Evolutionary conservation across 345 rosid species (phyloP), one percentile per base, ranked within the genome.

Genomic region (Fremontodendron californicum): DNA sequence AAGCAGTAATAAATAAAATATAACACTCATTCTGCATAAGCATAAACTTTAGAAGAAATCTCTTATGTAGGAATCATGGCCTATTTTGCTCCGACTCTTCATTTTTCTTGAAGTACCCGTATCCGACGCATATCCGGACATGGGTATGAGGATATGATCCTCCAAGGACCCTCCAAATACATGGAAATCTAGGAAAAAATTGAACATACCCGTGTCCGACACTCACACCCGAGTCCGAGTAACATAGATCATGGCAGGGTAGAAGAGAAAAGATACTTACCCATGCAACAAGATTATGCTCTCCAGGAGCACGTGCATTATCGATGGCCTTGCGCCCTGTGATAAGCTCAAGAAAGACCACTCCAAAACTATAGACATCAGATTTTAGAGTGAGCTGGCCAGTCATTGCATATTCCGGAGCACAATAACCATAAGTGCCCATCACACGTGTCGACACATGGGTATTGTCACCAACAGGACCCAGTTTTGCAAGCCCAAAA

Each of bases 391-490:
- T 96, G 45, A 96, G 96, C 39, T 96, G 99, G 45, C 99, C 99
- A 0, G 99, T 96, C 99, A 96, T 96, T 23, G 99, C 99, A 74
- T 95, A 95, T 78, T 95, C 99, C 0, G 99, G 99, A 27, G 99
- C 99, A 89, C 99, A 95, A 75, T 95, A 96, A 78, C 98, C 99
- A 66, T 96, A 92, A 29, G 99, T 96, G 6, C 99, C 99, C 99
- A 96, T 96, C 72, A 96, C 99, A 70, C 99, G 94, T 9, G 99
- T 95, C 8, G 98, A 96, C 79, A 96, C 99, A 57, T 96, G 99
- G 71, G 99, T 93, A 82, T 96, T 92, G 80, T 96, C 99, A 15
- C 99, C 99, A 42, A 96, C 99, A 42, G 99, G 99, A 9, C 99
- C 99, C 58, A 96, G 80, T 80, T 93, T 96, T 42, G 99, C 99